phyloP scores from a whole-genome alignment of 1,139 yeast species.

The Hemisphaericaspora lyxosophila region DNA sequence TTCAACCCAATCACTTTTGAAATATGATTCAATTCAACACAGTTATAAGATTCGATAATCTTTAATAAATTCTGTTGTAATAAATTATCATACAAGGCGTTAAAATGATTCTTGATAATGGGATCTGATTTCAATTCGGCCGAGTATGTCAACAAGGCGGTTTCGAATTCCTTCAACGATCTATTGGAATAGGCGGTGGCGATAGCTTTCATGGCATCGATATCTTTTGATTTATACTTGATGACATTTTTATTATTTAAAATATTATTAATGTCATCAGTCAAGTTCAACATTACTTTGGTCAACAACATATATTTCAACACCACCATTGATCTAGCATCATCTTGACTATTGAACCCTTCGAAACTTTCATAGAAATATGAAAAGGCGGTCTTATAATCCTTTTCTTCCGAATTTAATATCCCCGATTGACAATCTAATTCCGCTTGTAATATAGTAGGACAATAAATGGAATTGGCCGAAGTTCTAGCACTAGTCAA shows the following conservation, averaged over 20 bases:
- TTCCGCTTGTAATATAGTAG: constrained; percentile 92
- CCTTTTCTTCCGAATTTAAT: constrained; percentile 94
- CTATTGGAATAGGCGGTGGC: constrained; percentile 88
- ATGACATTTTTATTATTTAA: constrained; percentile 76
- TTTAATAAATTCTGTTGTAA: constrained; percentile 91
- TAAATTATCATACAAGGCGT: constrained; percentile 87
- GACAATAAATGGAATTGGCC: constrained; percentile 93
- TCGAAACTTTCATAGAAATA: constrained; percentile 95
- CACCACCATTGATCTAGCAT: constrained; percentile 69
- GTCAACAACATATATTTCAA: constrained; percentile 90
- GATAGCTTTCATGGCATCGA: constrained; percentile 93
- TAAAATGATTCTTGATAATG: constrained; percentile 87
- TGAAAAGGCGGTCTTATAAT: constrained; percentile 92
- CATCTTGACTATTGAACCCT: constrained; percentile 67
- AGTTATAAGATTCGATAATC: constrained; percentile 92
- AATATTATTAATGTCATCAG: constrained; percentile 81
- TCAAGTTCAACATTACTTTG: constrained; percentile 86
- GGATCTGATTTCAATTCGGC: constrained; percentile 81
- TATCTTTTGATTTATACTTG: constrained; percentile 70
- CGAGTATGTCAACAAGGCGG: constrained; percentile 68
- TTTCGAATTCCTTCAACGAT: constrained; percentile 87
- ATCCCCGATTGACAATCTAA: constrained; percentile 94
- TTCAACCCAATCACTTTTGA: constrained; percentile 88
- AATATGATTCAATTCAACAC: constrained; percentile 88
- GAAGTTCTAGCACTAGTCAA: constrained; percentile 94